Percentiles rank a stretch among this genome's conserved stretches.
Evolutionary conservation across 1,284 basidiomycete species (phyloP).

Genomic region (Fistulina hepatica): DNA sequence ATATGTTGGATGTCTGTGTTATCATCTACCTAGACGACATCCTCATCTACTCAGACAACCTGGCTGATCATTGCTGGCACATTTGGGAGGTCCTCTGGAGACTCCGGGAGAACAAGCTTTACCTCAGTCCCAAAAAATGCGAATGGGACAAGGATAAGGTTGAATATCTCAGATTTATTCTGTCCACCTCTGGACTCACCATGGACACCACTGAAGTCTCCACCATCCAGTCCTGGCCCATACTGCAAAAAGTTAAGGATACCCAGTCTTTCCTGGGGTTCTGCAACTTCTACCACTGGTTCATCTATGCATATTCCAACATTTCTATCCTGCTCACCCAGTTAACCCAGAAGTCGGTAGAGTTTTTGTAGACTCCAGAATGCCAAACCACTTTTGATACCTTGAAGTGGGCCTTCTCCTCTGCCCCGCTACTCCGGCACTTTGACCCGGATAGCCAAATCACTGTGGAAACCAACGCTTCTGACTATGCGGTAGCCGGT

Average conservation of each 20-base stretch:
- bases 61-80: slow-evolving; percentile 2
- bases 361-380: slow-evolving; percentile 12
- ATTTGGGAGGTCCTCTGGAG: slow-evolving; percentile 5
- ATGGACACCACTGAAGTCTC: slow-evolving; percentile 21
- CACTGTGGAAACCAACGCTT: slow-evolving; percentile 20
- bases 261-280: slow-evolving; percentile 9
- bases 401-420: slow-evolving; percentile 20
- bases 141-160: slow-evolving; percentile 9
- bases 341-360: slow-evolving; percentile 14
- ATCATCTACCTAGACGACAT: slow-evolving; percentile 15
- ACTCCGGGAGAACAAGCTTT: slow-evolving; percentile 6
- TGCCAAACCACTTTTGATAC: slow-evolving; percentile 15
- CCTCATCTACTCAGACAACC: slow-evolving; percentile 13
- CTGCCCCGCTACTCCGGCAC: slow-evolving; percentile 21
- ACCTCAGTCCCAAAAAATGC: too few species aligned
- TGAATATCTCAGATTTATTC: slow-evolving; percentile 14
- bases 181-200: slow-evolving; percentile 8
- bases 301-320: slow-evolving; percentile 25
- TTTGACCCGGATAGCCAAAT: slow-evolving; percentile 18
- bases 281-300: slow-evolving; percentile 28
- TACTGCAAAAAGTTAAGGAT: slow-evolving; percentile 15
- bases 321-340: slow-evolving; percentile 20
- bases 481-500: slow-evolving; percentile 17
- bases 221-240: slow-evolving; percentile 25
- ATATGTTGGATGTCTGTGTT: slow-evolving; percentile 9